A percentile compares a stretch with the other conserved stretches of the same genome.
These are phyloP conservation scores for Anisogramma anomala DNA, from an alignment of 2,329 filamentous ascomycete genomes.

Conservation along the genomic window DNA sequence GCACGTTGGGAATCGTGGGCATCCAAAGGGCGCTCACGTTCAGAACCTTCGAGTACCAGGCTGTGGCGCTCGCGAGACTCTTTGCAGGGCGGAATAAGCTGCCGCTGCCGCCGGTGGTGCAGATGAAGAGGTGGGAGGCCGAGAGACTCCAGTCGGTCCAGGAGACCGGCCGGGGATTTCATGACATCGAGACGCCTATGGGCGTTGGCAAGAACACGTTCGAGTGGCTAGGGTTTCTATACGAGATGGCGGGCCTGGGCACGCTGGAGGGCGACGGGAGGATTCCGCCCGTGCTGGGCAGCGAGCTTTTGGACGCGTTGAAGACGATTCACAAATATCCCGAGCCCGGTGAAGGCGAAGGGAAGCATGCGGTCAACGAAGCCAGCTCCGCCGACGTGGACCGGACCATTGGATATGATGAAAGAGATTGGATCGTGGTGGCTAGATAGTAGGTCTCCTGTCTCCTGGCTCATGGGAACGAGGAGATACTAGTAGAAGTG, in stretches of 20 bases:
- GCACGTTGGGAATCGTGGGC: constrained; percentile 39
- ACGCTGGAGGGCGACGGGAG: constrained; percentile 35
- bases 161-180: constrained; percentile 32
- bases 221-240: constrained; percentile 34
- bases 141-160: constrained; percentile 23
- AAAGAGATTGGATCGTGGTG: too few relatives aligned
- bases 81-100: constrained; percentile 31
- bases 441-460: too few relatives aligned
- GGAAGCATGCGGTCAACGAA: too few relatives aligned
- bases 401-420: too few relatives aligned
- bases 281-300: constrained; percentile 32
- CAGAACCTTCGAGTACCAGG: constrained; percentile 45
- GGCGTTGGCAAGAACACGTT: constrained; percentile 29
- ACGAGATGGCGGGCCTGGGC: constrained; percentile 36
- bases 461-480: too few relatives aligned
- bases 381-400: too few relatives aligned
- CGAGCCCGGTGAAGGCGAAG: background rate
- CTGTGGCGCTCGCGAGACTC: constrained; percentile 38
- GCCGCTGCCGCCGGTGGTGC: constrained; percentile 26
- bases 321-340: constrained; percentile 38
- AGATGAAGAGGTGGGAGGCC: constrained; percentile 36
- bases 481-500: too few relatives aligned
- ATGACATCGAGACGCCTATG: constrained; percentile 38
- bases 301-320: constrained; percentile 35
- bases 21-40: constrained; percentile 41